Percentiles rank a stretch among this genome's conserved stretches.
Conservation (phyloP, 352 stramenopile genomes). For the Globisporangium yorkense region DNA sequence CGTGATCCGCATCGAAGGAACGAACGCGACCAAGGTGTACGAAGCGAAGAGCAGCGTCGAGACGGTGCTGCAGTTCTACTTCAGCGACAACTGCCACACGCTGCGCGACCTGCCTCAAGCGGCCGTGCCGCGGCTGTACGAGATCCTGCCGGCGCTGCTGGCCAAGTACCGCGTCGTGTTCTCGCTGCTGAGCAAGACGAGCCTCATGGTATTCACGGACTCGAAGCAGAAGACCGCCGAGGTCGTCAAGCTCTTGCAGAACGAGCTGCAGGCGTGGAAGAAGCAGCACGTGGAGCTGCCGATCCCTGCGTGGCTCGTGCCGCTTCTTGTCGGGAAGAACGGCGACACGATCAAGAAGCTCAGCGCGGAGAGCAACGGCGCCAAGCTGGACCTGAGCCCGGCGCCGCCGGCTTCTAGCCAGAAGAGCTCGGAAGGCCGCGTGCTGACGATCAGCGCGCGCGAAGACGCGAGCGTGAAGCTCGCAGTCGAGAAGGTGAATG, state of each 20-base stretch:
- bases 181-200: slow-evolving; percentile 46
- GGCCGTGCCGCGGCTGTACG: slow-evolving; percentile 55
- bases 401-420: slow-evolving; percentile 10
- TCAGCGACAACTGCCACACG: slow-evolving; percentile 45
- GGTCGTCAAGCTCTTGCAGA: slow-evolving; percentile 37
- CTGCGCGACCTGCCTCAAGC: slow-evolving; percentile 39
- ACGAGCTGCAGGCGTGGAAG: slow-evolving; percentile 51
- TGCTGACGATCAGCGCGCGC: slow-evolving; percentile 59
- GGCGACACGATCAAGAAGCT: slow-evolving; percentile 79
- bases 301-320: slow-evolving; percentile 57
- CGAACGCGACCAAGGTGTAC: slow-evolving; percentile 56
- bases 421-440: slow-evolving; percentile 27
- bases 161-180: slow-evolving; percentile 56
- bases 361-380: slow-evolving; percentile 41
- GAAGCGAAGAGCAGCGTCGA: slow-evolving; percentile 66
- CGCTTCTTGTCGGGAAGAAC: slow-evolving; percentile 64
- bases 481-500: slow-evolving; percentile 49
- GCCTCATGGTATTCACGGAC: slow-evolving; percentile 63
- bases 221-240: slow-evolving; percentile 40
- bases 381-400: slow-evolving; percentile 47
- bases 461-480: slow-evolving; percentile 58
- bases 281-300: slow-evolving; percentile 64
- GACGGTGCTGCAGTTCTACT: slow-evolving; percentile 78
- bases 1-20: slow-evolving; percentile 61
- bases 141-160: slow-evolving; percentile 43